These are phyloP conservation scores for Phaeosphaeriaceae sp. DNA, from an alignment of 2,329 filamentous ascomycete species.

Conservation along the genomic window DNA sequence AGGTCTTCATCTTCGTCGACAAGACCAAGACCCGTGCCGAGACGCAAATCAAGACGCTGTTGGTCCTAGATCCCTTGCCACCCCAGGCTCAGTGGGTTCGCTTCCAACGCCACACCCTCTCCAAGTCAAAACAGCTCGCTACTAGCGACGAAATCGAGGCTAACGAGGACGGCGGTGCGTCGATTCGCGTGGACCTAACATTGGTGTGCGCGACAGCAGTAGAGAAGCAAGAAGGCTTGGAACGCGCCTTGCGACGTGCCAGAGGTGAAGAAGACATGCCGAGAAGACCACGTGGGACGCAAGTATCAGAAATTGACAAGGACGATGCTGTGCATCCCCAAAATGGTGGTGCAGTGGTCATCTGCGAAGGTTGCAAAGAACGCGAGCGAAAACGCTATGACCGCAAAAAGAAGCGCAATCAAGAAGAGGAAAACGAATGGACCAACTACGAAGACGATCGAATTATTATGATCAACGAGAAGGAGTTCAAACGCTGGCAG, in stretches of 20 bases:
- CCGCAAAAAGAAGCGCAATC: slow-evolving; percentile 89
- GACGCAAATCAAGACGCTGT: slow-evolving; percentile 89
- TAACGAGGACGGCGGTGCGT: slow-evolving; percentile 71
- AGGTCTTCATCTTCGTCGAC: slow-evolving; percentile 33
- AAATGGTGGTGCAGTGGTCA: slow-evolving; percentile 91
- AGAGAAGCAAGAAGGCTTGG: slow-evolving; percentile 70
- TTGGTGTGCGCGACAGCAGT: slow-evolving; percentile 93
- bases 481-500: slow-evolving; percentile 45
- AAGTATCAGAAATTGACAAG: slow-evolving; percentile 55
- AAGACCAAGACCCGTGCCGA: slow-evolving; percentile 84
- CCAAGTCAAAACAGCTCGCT: slow-evolving; percentile 87
- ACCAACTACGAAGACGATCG: slow-evolving; percentile 56
- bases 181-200: slow-evolving; percentile 32
- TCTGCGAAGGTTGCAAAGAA: slow-evolving; percentile 89
- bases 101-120: slow-evolving; percentile 87
- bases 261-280: slow-evolving; percentile 51
- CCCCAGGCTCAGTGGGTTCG: slow-evolving; percentile 79
- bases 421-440: slow-evolving; percentile 86
- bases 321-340: slow-evolving; percentile 75
- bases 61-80: slow-evolving; percentile 79
- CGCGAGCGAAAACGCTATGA: slow-evolving; percentile 90
- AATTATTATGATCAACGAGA: slow-evolving; percentile 50
- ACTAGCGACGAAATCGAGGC: slow-evolving; percentile 73
- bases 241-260: slow-evolving; percentile 71
- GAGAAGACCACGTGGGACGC: slow-evolving; percentile 43